phyloP scores from a whole-genome alignment of 345 rosid species.

The Euphorbia pulcherrima region DNA sequence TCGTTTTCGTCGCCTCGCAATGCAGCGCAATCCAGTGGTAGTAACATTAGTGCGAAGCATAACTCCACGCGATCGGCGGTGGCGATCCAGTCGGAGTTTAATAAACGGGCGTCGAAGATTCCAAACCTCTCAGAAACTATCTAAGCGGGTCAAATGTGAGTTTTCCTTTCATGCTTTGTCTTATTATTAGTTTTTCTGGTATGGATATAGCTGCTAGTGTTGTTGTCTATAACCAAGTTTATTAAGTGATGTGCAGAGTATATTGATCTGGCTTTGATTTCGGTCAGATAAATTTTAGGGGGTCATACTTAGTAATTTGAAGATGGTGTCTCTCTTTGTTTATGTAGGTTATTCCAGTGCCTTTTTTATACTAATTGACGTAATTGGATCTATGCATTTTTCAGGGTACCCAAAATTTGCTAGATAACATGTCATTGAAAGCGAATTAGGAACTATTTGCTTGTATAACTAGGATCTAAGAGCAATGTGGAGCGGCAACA shows the following conservation, averaged over 20 bases:
- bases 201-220: not conserved
- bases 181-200: not conserved
- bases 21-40: conserved; percentile 27
- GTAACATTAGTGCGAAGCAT: conserved; percentile 27
- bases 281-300: not conserved
- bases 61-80: conserved; percentile 47
- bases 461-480: not conserved
- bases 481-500: not conserved
- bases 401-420: not conserved
- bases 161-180: not conserved
- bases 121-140: conserved; percentile 77
- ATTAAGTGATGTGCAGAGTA: not conserved
- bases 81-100: conserved; percentile 61
- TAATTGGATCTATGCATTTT: not conserved
- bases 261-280: not conserved
- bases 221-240: not conserved
- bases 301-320: not conserved
- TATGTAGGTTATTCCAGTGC: not conserved
- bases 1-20: conserved; percentile 33
- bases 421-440: not conserved
- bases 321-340: not conserved
- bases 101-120: conserved; percentile 50
- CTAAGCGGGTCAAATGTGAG: conserved; percentile 76
- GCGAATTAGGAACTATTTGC: not conserved
- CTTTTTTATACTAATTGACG: not conserved